Evolutionary conservation across 1,284 basidiomycete genomes (phyloP).

Genomic region (Rhodotorula mucilaginosa): DNA sequence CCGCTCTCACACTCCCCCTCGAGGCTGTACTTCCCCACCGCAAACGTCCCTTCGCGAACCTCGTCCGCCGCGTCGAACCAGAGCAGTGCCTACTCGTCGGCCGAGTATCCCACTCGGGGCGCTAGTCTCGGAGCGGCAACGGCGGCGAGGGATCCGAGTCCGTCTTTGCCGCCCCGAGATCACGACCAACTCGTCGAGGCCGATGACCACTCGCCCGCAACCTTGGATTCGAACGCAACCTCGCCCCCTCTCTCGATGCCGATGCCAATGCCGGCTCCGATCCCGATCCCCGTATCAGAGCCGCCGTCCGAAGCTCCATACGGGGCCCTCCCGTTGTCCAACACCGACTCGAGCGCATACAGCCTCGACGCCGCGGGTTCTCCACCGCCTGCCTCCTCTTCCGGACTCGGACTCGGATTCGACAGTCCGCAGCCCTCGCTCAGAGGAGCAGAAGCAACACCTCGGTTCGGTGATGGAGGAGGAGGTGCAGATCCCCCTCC

Average conservation of each 20-base stretch:
- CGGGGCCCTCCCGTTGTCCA: background rate
- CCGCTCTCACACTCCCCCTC: background rate
- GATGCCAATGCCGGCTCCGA: background rate
- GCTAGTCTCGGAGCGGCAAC: background rate
- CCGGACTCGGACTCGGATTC: background rate
- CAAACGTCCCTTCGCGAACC: background rate
- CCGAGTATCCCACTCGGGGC: background rate
- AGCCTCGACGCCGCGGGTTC: background rate
- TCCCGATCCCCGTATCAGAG: background rate
- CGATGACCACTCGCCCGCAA: background rate
- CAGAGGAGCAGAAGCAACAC: background rate
- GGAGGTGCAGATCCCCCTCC: no score
- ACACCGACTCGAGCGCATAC: background rate
- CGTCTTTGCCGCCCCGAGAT: background rate
- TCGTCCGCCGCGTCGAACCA: background rate
- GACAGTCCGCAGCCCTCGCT: background rate
- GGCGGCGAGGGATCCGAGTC: background rate
- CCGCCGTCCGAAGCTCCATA: background rate
- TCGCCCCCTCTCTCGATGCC: background rate
- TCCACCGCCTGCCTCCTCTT: background rate
- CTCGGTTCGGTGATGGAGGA: background rate
- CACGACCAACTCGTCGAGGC: background rate
- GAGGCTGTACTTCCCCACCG: background rate
- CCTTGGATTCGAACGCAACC: background rate
- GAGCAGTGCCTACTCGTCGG: background rate